Percentiles rank a stretch among this genome's conserved stretches.
Evolutionary conservation across 73 alveolate species (phyloP).

Genomic region (Tetrahymena thermophila): DNA sequence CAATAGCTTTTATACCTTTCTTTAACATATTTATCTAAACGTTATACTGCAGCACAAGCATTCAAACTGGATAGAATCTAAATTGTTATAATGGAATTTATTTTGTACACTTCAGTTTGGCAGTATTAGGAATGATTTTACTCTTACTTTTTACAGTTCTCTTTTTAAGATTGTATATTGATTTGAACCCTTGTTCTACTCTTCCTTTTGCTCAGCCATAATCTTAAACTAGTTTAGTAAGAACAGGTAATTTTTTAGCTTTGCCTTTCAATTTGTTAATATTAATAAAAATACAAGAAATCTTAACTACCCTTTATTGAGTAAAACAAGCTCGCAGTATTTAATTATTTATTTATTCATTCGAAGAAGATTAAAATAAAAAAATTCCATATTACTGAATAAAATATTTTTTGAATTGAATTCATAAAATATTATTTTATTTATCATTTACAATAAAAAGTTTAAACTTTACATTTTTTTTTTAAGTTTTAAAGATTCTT

Average conservation of each 20-base stretch:
- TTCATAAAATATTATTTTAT: too few relatives aligned
- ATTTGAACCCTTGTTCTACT: constrained; percentile 24
- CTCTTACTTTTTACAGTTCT: constrained; percentile 3
- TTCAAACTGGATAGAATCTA: constrained; percentile 12
- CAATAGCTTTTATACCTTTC: constrained; percentile 21
- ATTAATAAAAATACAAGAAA: too few relatives aligned
- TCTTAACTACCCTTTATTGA: background rate
- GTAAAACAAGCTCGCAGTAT: too few relatives aligned
- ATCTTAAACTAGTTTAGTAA: constrained; percentile 26
- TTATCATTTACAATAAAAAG: background rate
- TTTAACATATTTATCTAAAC: constrained; percentile 27
- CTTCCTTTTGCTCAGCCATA: constrained; percentile 38
- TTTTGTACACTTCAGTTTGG: constrained; percentile 26
- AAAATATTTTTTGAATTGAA: too few relatives aligned
- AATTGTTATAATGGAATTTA: constrained; percentile 27
- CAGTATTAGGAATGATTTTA: constrained; percentile 27
- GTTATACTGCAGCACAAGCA: constrained; percentile 11
- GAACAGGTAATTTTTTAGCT: background rate
- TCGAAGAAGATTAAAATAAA: too few relatives aligned
- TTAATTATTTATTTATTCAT: too few relatives aligned
- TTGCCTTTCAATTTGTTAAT: background rate
- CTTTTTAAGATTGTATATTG: constrained; percentile 25
- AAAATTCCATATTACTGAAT: too few relatives aligned
- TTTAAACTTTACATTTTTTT: background rate
- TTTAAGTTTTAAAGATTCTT: background rate